Conservation (phyloP, 2,329 filamentous ascomycete genomes). For the Botryotinia convoluta region DNA sequence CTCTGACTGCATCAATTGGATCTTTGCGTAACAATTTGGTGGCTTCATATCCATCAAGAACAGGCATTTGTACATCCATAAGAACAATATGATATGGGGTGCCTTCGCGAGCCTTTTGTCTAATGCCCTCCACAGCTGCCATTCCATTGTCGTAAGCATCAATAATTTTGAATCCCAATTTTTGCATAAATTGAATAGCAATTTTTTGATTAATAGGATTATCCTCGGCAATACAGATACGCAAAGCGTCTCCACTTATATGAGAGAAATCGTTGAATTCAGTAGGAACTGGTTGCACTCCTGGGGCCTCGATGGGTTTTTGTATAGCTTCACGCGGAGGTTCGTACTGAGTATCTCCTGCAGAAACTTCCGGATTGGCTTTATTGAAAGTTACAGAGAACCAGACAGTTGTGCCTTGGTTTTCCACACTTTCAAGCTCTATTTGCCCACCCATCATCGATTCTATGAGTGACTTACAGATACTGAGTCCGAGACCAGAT, state of each 20-base stretch:
- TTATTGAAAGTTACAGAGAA: slow-evolving; percentile 88
- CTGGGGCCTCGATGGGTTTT: slow-evolving; percentile 44
- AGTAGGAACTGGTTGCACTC: slow-evolving; percentile 40
- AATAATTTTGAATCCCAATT: slow-evolving; percentile 76
- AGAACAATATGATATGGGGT: slow-evolving; percentile 84
- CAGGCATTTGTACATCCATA: slow-evolving; percentile 97
- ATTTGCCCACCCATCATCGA: slow-evolving; percentile 88
- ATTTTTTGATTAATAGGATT: slow-evolving; percentile 95
- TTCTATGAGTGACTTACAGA: slow-evolving; percentile 92
- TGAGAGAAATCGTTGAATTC: slow-evolving; percentile 65
- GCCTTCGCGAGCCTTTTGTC: slow-evolving; percentile 67
- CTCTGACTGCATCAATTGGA: slow-evolving; percentile 69
- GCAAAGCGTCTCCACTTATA: slow-evolving; percentile 73
- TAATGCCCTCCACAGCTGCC: slow-evolving; percentile 84
- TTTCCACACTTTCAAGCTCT: slow-evolving; percentile 73
- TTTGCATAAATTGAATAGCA: slow-evolving; percentile 83
- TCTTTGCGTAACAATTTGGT: slow-evolving; percentile 81
- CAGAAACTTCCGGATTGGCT: slow-evolving; percentile 60
- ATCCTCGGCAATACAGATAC: slow-evolving; percentile 92
- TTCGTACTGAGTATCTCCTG: slow-evolving; percentile 51
- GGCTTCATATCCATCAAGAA: slow-evolving; percentile 88
- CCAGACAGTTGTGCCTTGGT: slow-evolving; percentile 67
- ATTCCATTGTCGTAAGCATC: slow-evolving; percentile 88
- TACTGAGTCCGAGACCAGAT: slow-evolving; percentile 85
- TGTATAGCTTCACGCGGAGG: slow-evolving; percentile 39